A percentile compares a stretch with the other conserved stretches of the same genome.
Conservation (phyloP, 768 basidiomycete species). For the Steccherinum ochraceum region DNA sequence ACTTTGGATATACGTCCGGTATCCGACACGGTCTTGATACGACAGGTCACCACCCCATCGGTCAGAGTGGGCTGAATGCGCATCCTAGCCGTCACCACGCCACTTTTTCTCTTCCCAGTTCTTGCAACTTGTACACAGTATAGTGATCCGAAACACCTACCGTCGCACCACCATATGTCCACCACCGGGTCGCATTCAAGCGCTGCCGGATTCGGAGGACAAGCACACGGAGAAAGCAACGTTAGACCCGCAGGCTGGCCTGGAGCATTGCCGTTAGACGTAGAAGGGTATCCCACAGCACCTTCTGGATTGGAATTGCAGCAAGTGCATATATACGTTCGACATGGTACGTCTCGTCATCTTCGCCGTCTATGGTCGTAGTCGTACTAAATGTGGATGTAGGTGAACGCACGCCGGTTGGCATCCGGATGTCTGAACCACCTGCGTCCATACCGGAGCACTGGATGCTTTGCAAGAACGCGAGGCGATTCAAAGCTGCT, state of each 20-base stretch:
- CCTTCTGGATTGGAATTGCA: constrained; percentile 51
- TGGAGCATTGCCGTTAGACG: constrained; percentile 36
- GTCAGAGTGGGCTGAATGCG: neutral
- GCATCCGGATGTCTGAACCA: constrained; percentile 50
- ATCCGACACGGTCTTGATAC: too few species aligned
- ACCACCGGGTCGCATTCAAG: neutral
- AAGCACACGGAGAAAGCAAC: neutral
- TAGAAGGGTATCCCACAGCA: constrained; percentile 51
- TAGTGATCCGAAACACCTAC: neutral
- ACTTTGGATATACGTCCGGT: too few species aligned
- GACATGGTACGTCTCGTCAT: constrained; percentile 51
- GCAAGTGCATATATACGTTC: constrained; percentile 70
- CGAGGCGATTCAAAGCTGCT: constrained; percentile 42
- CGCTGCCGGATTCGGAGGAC: neutral
- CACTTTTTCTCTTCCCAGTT: neutral
- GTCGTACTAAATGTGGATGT: neutral
- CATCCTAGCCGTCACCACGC: neutral
- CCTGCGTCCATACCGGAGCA: constrained; percentile 62
- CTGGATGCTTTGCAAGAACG: constrained; percentile 61
- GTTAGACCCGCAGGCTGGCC: neutral
- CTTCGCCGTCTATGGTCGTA: constrained; percentile 1
- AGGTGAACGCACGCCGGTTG: constrained; percentile 81
- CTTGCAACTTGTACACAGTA: neutral
- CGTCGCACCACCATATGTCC: neutral
- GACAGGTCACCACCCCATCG: too few species aligned